A percentile compares a stretch with the other conserved stretches of the same genome.
phyloP scores from a whole-genome alignment of 371 early-diverging fungal species.

The Syncephalastrum racemosum region DNA sequence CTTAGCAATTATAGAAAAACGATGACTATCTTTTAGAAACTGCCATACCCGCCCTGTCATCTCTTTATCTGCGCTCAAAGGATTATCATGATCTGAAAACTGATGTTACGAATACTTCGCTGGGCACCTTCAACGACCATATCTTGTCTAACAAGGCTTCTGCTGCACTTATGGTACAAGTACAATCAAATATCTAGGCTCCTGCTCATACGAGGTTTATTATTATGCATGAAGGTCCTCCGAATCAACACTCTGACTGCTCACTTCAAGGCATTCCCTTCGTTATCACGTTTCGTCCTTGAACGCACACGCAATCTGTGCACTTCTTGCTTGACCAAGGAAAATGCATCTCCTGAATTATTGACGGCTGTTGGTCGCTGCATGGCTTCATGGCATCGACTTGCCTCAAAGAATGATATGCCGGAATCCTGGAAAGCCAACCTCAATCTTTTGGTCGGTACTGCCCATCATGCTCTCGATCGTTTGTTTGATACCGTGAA shows the following conservation, averaged over 20 bases:
- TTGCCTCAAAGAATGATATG: constrained; percentile 44
- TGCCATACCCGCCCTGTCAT: not conserved
- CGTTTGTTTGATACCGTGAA: constrained; percentile 56
- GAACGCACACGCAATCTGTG: constrained; percentile 55
- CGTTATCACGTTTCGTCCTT: constrained; percentile 39
- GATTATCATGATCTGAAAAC: not conserved
- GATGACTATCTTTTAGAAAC: not conserved
- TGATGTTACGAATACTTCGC: too few relatives aligned
- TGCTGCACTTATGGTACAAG: too few relatives aligned
- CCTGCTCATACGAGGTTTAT: too few relatives aligned
- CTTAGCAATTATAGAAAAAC: not conserved
- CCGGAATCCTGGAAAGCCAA: constrained; percentile 52
- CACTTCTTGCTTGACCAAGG: constrained; percentile 42
- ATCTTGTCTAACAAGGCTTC: too few relatives aligned
- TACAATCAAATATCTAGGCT: too few relatives aligned
- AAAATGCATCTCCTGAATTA: constrained; percentile 28
- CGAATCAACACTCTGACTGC: not conserved
- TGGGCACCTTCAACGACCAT: too few relatives aligned
- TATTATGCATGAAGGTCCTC: too few relatives aligned
- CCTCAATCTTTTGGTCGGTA: constrained; percentile 46
- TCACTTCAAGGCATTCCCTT: not conserved
- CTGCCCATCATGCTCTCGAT: constrained; percentile 51
- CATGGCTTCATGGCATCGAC: constrained; percentile 40
- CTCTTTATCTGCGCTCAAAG: not conserved
- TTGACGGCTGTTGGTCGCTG: constrained; percentile 39